Base-by-base conservation (phyloP, 176 grass and related monocot genomes). In the Lolium multiflorum region DNA sequence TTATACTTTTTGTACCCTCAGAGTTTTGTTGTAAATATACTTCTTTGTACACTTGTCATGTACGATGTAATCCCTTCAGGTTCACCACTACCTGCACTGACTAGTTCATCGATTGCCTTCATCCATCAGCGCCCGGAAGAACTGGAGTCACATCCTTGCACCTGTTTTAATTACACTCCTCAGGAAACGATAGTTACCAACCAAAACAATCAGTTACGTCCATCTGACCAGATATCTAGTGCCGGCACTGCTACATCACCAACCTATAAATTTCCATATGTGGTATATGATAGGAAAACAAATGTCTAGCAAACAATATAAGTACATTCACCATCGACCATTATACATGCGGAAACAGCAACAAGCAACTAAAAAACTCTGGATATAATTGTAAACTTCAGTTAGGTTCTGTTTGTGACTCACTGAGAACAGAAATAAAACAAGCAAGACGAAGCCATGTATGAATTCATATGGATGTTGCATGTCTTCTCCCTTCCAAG, bases 401-500 rank as follows among this genome's bases (percentile, higher is more conserved):
- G 44, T 89, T 58, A 21, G 6, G 38, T 76, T 83, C 15, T 76
- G 68, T 28, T 51, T 76, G n/a, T 59, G 20, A 66, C 14, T 52
- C 5, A 26, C 49, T 67, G 24, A 68, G 63, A 81, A 61, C 72
- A 71, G 41, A 63, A 59, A 52, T 63, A 64, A 11, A 56, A 9
- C 58, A 49, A 31, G 63, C 59, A 75, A 80, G 50, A 77, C 9
- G 11, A 76, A 70, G 61, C 68, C 81, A 61, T 16, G 43, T 88
- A 63, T 64, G 77, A 76, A 52, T 87, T 87, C 52, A n/a, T n/a
- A n/a, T n/a, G n/a, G n/a, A n/a, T n/a, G n/a, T n/a, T n/a, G n/a
- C n/a, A n/a, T n/a, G 52, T 5, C 52, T 83, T 82, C 74, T 57
- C 39, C 85, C 74, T 83, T 83, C 64, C 47, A 79, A 80, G 80